Conservation (phyloP, 768 basidiomycete genomes). For the Mrakia frigida region DNA sequence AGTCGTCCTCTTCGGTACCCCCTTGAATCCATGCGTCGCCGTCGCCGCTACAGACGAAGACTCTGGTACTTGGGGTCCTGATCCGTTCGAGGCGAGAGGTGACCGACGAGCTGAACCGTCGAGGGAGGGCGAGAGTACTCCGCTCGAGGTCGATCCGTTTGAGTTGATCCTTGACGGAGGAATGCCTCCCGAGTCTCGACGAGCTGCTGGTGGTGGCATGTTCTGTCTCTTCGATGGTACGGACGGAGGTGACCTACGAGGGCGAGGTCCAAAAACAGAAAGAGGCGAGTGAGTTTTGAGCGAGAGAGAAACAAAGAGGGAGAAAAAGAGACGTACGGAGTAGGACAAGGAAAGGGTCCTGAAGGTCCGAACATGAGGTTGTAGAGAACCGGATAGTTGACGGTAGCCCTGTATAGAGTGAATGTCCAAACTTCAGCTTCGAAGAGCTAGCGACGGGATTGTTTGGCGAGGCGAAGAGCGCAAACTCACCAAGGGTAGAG, state of each 20-base stretch:
- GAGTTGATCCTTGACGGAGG: background rate
- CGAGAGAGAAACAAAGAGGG: slow-evolving; percentile 34
- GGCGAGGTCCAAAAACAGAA: too few relatives aligned
- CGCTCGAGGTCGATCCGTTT: background rate
- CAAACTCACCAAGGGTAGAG: too few relatives aligned
- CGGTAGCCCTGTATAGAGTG: too few relatives aligned
- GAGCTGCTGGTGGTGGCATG: too few relatives aligned
- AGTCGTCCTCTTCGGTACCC: background rate
- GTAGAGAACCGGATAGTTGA: background rate
- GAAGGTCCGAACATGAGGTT: background rate
- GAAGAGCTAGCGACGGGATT: too few relatives aligned
- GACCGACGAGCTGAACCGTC: background rate
- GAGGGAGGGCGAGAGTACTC: background rate
- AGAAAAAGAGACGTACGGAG: slow-evolving; percentile 34
- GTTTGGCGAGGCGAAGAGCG: too few relatives aligned
- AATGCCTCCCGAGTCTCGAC: too few relatives aligned
- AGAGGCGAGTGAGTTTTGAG: background rate
- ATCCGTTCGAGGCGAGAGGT: background rate
- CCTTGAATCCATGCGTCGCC: background rate
- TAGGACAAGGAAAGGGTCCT: background rate
- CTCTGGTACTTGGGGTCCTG: background rate
- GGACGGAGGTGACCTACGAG: too few relatives aligned
- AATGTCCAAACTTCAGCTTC: too few relatives aligned
- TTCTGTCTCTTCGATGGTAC: too few relatives aligned
- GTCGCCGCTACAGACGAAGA: background rate